These are phyloP conservation scores for Cyclotella sp. DNA, from an alignment of 108 stramenopile genomes.

Conservation along the genomic window DNA sequence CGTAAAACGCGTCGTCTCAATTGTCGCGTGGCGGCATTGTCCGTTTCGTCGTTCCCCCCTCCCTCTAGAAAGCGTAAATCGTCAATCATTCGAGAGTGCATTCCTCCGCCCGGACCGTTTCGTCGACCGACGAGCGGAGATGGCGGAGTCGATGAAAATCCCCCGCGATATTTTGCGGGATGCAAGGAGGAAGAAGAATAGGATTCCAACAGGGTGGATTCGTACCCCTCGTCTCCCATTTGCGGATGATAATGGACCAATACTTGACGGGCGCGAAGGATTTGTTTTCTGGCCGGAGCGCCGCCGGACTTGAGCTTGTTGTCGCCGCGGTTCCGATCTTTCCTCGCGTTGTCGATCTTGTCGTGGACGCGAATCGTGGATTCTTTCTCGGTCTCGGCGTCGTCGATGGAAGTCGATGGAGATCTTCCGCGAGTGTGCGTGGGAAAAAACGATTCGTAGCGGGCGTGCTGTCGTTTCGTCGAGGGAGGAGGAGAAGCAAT, in stretches of 20 bases:
- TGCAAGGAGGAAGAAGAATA: background rate
- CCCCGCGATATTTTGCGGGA: background rate
- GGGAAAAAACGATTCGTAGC: constrained; percentile 14
- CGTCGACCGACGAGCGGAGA: background rate
- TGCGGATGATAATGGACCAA: constrained; percentile 61
- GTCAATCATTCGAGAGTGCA: constrained; percentile 50
- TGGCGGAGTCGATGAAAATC: background rate
- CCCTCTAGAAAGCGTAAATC: constrained; percentile 23
- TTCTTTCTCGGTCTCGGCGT: background rate
- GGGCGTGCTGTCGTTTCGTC: background rate
- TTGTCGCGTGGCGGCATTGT: constrained; percentile 51
- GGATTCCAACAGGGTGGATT: constrained; percentile 41
- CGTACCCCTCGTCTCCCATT: constrained; percentile 52
- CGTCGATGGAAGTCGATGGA: background rate
- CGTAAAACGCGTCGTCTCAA: constrained; percentile 40
- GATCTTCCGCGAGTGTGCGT: background rate
- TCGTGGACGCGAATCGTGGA: background rate
- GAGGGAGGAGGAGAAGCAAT: background rate
- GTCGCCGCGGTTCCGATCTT: too few relatives aligned
- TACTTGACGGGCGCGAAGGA: constrained; percentile 24
- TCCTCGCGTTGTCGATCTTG: too few relatives aligned
- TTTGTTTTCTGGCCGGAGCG: background rate
- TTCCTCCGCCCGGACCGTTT: constrained; percentile 9
- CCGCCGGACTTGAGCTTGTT: too few relatives aligned
- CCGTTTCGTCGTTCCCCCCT: constrained; percentile 29